Evolutionary conservation across 2,329 filamentous ascomycete species (phyloP).

Genomic region (Hansfordia pulvinata): DNA sequence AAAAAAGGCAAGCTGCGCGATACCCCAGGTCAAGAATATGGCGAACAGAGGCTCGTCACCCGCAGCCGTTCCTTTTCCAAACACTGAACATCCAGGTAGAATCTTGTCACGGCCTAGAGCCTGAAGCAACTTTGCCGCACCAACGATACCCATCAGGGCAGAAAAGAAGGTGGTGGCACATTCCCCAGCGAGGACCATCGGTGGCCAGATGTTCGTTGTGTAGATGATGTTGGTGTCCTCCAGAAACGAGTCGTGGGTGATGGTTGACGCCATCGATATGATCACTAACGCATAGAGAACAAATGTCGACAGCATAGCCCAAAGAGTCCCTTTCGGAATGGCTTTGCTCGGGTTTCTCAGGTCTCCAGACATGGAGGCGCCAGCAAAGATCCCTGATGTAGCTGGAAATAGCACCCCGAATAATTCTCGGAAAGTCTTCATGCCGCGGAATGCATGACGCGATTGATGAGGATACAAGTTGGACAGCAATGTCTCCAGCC

Average conservation of each 20-base stretch:
- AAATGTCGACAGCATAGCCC: constrained; percentile 65
- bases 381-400: constrained; percentile 47
- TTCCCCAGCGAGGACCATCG: constrained; percentile 66
- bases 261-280: constrained; percentile 62
- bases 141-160: constrained; percentile 75
- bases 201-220: constrained; percentile 62
- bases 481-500: constrained; percentile 51
- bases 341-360: constrained; percentile 69
- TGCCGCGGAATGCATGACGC: constrained; percentile 45
- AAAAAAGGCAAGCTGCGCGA: constrained; percentile 69
- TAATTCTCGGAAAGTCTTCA: constrained; percentile 63
- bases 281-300: constrained; percentile 64
- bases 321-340: constrained; percentile 74
- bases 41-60: constrained; percentile 65
- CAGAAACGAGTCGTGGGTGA: constrained; percentile 61
- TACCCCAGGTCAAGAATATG: constrained; percentile 59
- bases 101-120: constrained; percentile 69
- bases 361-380: constrained; percentile 85
- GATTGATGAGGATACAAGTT: constrained; percentile 62
- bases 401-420: constrained; percentile 78
- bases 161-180: constrained; percentile 77
- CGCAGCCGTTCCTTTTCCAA: constrained; percentile 59
- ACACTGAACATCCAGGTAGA: constrained; percentile 60
- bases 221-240: constrained; percentile 69
- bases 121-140: constrained; percentile 72